Percentiles rank a stretch among this genome's conserved stretches.
phyloP scores from a whole-genome alignment of 169 alveolate genomes.

The Plasmodium cynomolgi region DNA sequence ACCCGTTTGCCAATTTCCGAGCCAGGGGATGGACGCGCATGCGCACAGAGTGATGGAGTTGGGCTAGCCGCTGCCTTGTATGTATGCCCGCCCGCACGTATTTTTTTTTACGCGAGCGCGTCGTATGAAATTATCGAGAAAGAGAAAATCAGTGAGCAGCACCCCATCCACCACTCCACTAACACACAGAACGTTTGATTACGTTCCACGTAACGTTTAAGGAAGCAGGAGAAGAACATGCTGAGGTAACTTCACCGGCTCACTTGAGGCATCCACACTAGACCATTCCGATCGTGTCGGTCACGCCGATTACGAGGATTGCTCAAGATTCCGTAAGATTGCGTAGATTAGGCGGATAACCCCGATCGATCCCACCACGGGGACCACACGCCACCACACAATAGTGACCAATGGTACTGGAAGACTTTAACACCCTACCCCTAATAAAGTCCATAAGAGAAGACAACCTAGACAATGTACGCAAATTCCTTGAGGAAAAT shows the following conservation, averaged over 20 bases:
- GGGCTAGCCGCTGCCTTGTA: not conserved
- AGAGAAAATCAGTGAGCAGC: not conserved
- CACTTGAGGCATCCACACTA: not conserved
- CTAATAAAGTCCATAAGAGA: conserved; percentile 66
- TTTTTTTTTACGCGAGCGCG: not conserved
- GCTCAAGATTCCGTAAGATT: not conserved
- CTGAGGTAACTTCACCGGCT: not conserved
- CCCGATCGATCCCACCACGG: not conserved
- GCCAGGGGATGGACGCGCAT: not conserved
- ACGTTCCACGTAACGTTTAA: not conserved
- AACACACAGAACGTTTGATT: not conserved
- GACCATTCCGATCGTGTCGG: not conserved
- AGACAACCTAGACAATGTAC: conserved; percentile 44
- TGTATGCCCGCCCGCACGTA: not conserved
- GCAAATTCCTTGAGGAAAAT: conserved; percentile 41
- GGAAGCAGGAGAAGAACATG: not conserved
- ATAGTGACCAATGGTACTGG: conserved; percentile 46
- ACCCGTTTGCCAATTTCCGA: not conserved
- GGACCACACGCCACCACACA: not conserved
- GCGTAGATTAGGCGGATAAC: not conserved
- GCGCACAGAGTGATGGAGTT: not conserved
- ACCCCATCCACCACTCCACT: not conserved
- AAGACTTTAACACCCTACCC: conserved; percentile 72
- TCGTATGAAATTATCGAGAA: not conserved
- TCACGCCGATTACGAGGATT: not conserved